A percentile compares a stretch with the other conserved stretches of the same genome.
These are phyloP conservation scores for Geosmithia flava DNA, from an alignment of 2,329 filamentous ascomycete species.

Conservation along the genomic window DNA sequence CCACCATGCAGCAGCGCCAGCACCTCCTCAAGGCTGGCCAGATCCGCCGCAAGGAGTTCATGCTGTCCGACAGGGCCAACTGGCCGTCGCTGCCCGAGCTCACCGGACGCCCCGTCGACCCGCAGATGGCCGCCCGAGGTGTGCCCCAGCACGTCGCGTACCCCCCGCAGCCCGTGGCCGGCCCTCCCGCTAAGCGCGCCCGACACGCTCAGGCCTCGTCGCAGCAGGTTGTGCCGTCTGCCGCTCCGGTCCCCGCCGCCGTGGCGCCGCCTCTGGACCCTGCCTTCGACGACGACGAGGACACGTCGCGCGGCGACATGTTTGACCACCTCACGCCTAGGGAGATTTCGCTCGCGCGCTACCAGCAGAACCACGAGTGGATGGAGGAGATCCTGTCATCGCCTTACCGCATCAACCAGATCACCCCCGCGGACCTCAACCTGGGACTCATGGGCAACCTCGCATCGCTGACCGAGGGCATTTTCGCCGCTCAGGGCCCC, in stretches of 20 bases:
- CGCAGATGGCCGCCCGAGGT: constrained; percentile 30
- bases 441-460: constrained; percentile 77
- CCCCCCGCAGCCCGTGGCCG: constrained; percentile 36
- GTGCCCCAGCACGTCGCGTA: constrained; percentile 52
- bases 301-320: constrained; percentile 73
- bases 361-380: constrained; percentile 95
- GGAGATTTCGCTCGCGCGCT: constrained; percentile 77
- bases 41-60: constrained; percentile 83
- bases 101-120: constrained; percentile 36
- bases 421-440: constrained; percentile 76
- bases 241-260: constrained; percentile 2
- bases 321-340: constrained; percentile 83
- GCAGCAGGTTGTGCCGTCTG: constrained; percentile 14
- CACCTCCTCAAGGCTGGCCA: constrained; percentile 66
- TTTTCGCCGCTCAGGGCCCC: constrained; percentile 57
- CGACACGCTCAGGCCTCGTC: constrained; percentile 30
- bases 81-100: constrained; percentile 70
- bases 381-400: constrained; percentile 96
- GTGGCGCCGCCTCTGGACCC: constrained; percentile 17
- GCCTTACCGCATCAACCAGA: constrained; percentile 74
- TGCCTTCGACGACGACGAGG: constrained; percentile 75
- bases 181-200: constrained; percentile 42
- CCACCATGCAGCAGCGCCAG: constrained; percentile 46
- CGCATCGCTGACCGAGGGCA: constrained; percentile 67
- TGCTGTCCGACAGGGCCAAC: constrained; percentile 77